Evolutionary conservation across 2,329 filamentous ascomycete species (phyloP).

Genomic region (Colletotrichum melonis): DNA sequence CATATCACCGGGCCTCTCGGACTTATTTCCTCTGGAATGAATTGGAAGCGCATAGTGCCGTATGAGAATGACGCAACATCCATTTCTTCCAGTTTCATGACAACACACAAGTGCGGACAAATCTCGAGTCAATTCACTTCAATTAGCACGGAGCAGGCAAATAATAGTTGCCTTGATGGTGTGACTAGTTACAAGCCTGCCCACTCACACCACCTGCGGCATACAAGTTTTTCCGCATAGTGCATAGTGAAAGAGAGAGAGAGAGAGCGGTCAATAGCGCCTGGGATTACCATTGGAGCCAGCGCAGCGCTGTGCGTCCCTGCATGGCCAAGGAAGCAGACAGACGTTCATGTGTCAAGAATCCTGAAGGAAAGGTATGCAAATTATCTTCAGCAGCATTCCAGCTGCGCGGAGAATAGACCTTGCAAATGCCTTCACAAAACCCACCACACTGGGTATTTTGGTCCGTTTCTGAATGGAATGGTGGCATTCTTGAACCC

Average conservation of each 20-base stretch:
- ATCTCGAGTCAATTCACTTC: background rate
- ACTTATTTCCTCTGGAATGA: background rate
- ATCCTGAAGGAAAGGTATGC: background rate
- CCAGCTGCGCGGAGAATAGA: background rate
- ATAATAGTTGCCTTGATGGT: background rate
- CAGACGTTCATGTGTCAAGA: background rate
- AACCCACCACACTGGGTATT: background rate
- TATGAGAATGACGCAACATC: background rate
- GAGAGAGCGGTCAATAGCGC: conserved; percentile 16
- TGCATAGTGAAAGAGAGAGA: background rate
- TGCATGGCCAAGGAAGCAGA: conserved; percentile 17
- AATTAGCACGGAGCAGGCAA: background rate
- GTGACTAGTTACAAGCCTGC: background rate
- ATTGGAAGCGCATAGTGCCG: background rate
- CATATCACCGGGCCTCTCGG: background rate
- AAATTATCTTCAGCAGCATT: conserved; percentile 8
- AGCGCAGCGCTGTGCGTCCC: conserved; percentile 20
- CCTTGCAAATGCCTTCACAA: background rate
- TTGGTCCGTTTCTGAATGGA: background rate
- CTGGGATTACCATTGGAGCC: conserved; percentile 33
- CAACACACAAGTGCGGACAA: background rate
- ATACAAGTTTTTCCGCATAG: conserved; percentile 15
- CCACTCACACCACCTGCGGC: conserved; percentile 11
- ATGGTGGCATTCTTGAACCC: background rate
- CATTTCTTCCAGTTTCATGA: conserved; percentile 3